A percentile compares a stretch with the other conserved stretches of the same genome.
These are phyloP conservation scores for Sclerotinia minor DNA, from an alignment of 2,329 filamentous ascomycete species.

Conservation along the genomic window DNA sequence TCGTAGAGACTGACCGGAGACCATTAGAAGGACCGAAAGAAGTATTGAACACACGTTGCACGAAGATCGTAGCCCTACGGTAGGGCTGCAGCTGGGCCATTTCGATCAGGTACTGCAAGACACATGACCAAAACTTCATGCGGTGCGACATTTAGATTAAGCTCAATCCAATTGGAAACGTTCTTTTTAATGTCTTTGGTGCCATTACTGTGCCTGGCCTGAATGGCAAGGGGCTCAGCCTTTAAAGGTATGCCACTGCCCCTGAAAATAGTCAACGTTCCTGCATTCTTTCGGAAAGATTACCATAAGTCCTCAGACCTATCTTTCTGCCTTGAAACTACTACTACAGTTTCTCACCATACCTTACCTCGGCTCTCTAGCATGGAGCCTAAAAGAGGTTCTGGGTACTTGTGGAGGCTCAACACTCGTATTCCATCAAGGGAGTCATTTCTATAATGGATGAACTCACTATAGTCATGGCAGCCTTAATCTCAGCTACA, in stretches of 20 bases:
- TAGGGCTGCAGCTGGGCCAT: slow-evolving; percentile 23
- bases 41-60: neutral
- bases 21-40: neutral
- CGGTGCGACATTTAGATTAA: neutral
- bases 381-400: slow-evolving; percentile 17
- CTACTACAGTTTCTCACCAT: neutral
- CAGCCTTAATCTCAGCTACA: slow-evolving; percentile 23
- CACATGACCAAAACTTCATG: slow-evolving; percentile 7
- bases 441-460: slow-evolving; percentile 8
- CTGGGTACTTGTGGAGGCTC: slow-evolving; percentile 10
- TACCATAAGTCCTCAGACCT: neutral
- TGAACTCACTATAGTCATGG: slow-evolving; percentile 5
- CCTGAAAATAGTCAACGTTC: neutral
- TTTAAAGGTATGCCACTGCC: neutral
- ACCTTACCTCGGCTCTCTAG: slow-evolving; percentile 14
- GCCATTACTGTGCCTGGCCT: slow-evolving; percentile 7
- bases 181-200: neutral
- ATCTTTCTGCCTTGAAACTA: neutral
- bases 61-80: slow-evolving; percentile 6
- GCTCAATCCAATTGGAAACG: neutral
- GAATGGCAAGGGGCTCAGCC: slow-evolving; percentile 1
- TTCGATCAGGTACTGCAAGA: neutral
- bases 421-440: slow-evolving; percentile 20
- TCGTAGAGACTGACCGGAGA: neutral
- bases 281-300: neutral